Conservation (phyloP, 345 rosid genomes). For the Gossypium australe region DNA sequence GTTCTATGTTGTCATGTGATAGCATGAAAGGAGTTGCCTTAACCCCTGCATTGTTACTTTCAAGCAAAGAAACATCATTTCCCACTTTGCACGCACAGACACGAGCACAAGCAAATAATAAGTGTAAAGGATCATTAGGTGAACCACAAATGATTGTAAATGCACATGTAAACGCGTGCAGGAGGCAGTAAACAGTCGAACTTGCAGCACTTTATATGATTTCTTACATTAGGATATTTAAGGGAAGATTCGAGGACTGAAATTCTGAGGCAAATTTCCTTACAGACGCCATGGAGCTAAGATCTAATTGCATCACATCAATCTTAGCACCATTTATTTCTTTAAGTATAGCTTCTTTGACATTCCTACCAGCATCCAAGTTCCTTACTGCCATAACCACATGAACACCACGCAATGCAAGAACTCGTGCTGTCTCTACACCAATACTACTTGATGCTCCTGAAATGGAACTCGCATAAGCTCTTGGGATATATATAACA, state of each 20-base stretch:
- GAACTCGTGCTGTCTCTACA: slow-evolving; percentile 60
- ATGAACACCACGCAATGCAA: slow-evolving; percentile 68
- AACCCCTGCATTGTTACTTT: slow-evolving; percentile 49
- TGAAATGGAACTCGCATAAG: slow-evolving; percentile 16
- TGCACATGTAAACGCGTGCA: not conserved
- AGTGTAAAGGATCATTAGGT: not conserved
- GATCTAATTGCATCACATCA: slow-evolving; percentile 74
- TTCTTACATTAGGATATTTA: slow-evolving; percentile 50
- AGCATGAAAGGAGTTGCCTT: slow-evolving; percentile 35
- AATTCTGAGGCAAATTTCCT: slow-evolving; percentile 46
- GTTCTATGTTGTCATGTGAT: slow-evolving; percentile 44
- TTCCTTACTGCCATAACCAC: slow-evolving; percentile 69
- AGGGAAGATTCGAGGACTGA: slow-evolving; percentile 34
- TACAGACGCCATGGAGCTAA: slow-evolving; percentile 62
- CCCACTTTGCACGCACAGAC: not conserved
- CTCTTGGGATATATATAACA: not conserved
- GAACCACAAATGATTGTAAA: not conserved
- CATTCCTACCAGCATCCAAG: slow-evolving; percentile 45
- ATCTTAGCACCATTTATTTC: slow-evolving; percentile 49
- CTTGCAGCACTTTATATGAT: not conserved
- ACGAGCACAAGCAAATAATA: not conserved
- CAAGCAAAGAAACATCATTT: not conserved
- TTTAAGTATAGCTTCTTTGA: slow-evolving; percentile 49
- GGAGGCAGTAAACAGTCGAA: not conserved
- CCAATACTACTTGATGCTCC: slow-evolving; percentile 86